Evolutionary conservation across 2,329 filamentous ascomycete species (phyloP).

Genomic region (Paecilomyces formosus): DNA sequence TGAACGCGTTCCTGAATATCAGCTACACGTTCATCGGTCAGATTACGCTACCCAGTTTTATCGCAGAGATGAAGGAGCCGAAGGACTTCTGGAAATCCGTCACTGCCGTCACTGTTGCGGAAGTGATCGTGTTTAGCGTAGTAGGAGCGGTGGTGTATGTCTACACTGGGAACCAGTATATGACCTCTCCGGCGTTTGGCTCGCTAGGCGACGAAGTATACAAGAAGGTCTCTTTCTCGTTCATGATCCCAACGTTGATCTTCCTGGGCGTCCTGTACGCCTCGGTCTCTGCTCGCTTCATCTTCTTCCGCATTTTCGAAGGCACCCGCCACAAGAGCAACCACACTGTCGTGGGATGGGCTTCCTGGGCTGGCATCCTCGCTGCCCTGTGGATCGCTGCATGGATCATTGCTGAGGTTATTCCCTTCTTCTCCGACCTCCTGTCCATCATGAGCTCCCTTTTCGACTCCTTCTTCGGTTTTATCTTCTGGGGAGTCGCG

Average conservation of each 20-base stretch:
- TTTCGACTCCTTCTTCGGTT: slow-evolving; percentile 74
- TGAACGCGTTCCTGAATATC: slow-evolving; percentile 91
- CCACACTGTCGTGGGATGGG: slow-evolving; percentile 78
- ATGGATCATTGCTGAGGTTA: slow-evolving; percentile 86
- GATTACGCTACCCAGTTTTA: slow-evolving; percentile 89
- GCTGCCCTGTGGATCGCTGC: slow-evolving; percentile 64
- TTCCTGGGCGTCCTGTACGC: slow-evolving; percentile 89
- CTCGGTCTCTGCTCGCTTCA: slow-evolving; percentile 79
- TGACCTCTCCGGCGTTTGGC: slow-evolving; percentile 79
- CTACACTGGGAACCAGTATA: slow-evolving; percentile 86
- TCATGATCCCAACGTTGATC: slow-evolving; percentile 92
- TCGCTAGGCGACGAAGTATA: slow-evolving; percentile 65
- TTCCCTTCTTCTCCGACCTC: slow-evolving; percentile 81
- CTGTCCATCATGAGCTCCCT: slow-evolving; percentile 56
- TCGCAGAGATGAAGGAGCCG: slow-evolving; percentile 79
- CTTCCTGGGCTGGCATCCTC: slow-evolving; percentile 67
- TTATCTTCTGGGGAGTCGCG: slow-evolving; percentile 68
- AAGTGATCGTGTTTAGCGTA: slow-evolving; percentile 77
- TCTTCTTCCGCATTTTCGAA: slow-evolving; percentile 85
- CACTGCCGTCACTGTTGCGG: slow-evolving; percentile 81
- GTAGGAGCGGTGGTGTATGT: slow-evolving; percentile 75
- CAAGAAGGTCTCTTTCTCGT: slow-evolving; percentile 85
- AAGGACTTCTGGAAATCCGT: slow-evolving; percentile 88
- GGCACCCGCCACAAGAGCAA: slow-evolving; percentile 70
- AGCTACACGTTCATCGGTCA: slow-evolving; percentile 95